Conservation (phyloP, 768 basidiomycete species). For the Hebeloma cylindrosporum region DNA sequence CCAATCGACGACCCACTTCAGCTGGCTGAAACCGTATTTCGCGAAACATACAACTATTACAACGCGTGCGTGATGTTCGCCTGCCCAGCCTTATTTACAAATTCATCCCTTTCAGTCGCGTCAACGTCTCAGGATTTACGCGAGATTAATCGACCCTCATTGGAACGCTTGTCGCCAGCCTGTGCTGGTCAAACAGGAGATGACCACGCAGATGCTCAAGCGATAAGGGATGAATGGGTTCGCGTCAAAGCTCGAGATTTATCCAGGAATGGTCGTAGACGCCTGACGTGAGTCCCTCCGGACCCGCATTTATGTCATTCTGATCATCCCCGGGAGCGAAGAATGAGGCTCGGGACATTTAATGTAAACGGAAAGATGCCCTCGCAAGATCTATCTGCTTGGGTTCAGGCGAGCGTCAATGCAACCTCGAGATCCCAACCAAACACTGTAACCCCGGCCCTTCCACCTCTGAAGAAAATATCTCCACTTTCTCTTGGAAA, state of each 20-base stretch:
- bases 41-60: conserved; percentile 28
- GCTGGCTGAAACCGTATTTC: conserved; percentile 48
- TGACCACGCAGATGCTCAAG: conserved; percentile 55
- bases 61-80: conserved; percentile 25
- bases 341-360: conserved; percentile 76
- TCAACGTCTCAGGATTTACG: conserved; percentile 57
- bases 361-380: conserved; percentile 82
- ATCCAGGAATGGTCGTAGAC: conserved; percentile 31
- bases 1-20: conserved; percentile 36
- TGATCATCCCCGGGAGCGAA: conserved; percentile 26
- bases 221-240: conserved; percentile 69
- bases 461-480: conserved; percentile 34
- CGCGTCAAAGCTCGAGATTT: conserved; percentile 40
- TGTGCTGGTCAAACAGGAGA: conserved; percentile 63
- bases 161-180: conserved; percentile 55
- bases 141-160: conserved; percentile 43
- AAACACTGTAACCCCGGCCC: conserved; percentile 14
- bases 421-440: background rate
- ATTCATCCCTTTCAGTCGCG: conserved; percentile 33
- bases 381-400: conserved; percentile 67
- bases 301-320: background rate
- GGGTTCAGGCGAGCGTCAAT: conserved; percentile 46
- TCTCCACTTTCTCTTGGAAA: conserved; percentile 40
- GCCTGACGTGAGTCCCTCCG: conserved; percentile 28
- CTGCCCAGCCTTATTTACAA: background rate